Conservation (phyloP, 148 eudicot genomes). For the Drosera capensis region DNA sequence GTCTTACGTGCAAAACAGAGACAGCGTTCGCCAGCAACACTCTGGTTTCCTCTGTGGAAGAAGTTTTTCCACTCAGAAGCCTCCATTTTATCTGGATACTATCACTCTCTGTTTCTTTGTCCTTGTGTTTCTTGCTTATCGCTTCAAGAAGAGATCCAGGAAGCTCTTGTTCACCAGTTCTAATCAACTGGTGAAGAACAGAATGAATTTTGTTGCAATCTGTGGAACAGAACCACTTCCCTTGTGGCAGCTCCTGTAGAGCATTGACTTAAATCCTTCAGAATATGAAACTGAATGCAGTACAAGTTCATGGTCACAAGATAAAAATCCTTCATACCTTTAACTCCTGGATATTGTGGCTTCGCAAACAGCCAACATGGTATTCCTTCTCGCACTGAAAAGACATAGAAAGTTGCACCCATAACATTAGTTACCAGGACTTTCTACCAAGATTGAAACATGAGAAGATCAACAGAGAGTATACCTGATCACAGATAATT, state of each 20-base stretch:
- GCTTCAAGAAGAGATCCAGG: conserved; percentile 26
- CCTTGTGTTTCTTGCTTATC: conserved; percentile 34
- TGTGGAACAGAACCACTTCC: conserved; percentile 60
- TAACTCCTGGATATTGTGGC: conserved; percentile 38
- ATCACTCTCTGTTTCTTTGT: conserved; percentile 15
- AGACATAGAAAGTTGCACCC: background rate
- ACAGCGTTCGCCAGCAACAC: conserved; percentile 58
- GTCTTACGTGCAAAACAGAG: conserved; percentile 64
- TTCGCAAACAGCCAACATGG: conserved; percentile 67
- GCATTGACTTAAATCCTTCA: background rate
- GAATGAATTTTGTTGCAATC: conserved; percentile 36
- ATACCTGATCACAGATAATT: conserved; percentile 79
- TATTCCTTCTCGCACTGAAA: conserved; percentile 70
- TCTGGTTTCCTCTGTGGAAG: conserved; percentile 26
- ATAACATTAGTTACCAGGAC: background rate
- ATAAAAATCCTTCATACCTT: conserved; percentile 21
- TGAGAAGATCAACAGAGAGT: background rate
- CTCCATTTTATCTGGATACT: conserved; percentile 61
- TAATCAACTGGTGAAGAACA: conserved; percentile 30
- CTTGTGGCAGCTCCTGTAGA: conserved; percentile 68
- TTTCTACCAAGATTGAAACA: background rate
- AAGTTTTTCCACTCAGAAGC: conserved; percentile 51
- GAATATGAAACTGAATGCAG: background rate
- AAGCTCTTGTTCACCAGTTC: conserved; percentile 30
- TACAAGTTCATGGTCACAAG: background rate